Percentiles rank a stretch among this genome's conserved stretches.
phyloP scores from a whole-genome alignment of 306 rosid genomes.

The Casuarina glauca region DNA sequence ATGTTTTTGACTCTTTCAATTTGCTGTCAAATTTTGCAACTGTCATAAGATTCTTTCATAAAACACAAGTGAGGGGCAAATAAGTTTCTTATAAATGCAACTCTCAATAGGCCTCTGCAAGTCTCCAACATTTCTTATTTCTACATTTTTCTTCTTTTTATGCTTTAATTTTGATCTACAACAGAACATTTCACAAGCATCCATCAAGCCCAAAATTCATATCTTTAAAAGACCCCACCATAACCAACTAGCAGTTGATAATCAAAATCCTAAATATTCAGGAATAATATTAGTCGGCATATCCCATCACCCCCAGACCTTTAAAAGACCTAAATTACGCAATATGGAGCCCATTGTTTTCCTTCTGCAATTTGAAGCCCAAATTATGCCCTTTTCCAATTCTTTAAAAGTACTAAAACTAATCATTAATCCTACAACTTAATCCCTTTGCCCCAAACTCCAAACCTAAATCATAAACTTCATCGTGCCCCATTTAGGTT shows the following conservation, averaged over 20 bases:
- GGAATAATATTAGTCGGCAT: too few species aligned
- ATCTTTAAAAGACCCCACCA: not conserved
- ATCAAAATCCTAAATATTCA: not conserved
- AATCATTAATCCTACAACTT: too few species aligned
- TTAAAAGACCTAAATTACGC: too few species aligned
- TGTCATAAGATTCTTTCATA: too few species aligned
- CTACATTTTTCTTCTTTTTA: not conserved
- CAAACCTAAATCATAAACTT: too few species aligned
- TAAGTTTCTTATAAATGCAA: not conserved
- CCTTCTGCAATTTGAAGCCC: not conserved
- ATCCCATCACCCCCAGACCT: too few species aligned
- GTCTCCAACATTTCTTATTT: not conserved
- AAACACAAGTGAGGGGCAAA: not conserved
- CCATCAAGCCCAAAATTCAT: not conserved
- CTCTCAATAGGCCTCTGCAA: not conserved
- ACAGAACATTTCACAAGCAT: not conserved
- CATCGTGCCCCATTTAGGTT: not conserved
- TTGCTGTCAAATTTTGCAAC: too few species aligned
- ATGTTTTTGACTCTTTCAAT: too few species aligned
- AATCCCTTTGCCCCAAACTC: too few species aligned
- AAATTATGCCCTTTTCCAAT: not conserved
- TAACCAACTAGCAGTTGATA: not conserved
- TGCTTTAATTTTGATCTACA: not conserved
- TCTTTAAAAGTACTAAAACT: not conserved
- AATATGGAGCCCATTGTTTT: not conserved